Evolutionary conservation across 2,329 filamentous ascomycete genomes (phyloP).

Genomic region (Chaetomiaceae sp.): DNA sequence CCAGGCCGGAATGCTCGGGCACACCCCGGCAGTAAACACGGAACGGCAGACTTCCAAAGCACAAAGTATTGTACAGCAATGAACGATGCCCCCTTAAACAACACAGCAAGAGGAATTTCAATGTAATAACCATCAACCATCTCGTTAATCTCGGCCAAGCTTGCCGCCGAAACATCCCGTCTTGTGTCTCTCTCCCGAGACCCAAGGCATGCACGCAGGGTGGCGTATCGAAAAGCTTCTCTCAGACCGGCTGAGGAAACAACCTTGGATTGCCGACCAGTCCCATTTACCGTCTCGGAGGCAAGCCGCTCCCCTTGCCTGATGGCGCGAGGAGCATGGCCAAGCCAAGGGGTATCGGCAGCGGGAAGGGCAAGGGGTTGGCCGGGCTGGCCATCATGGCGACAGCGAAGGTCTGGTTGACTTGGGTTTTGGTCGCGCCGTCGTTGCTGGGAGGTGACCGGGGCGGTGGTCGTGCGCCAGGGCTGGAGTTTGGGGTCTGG

Average conservation of each 20-base stretch:
- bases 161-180: too few relatives aligned
- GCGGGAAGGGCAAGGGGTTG: conserved; percentile 24
- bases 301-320: neutral
- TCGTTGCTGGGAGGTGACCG: conserved; percentile 2
- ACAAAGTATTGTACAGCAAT: too few relatives aligned
- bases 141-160: too few relatives aligned
- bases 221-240: too few relatives aligned
- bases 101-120: too few relatives aligned
- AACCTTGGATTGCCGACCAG: too few relatives aligned
- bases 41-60: too few relatives aligned
- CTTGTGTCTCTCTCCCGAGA: too few relatives aligned
- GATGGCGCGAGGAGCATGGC: conserved; percentile 18
- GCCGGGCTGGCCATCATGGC: conserved; percentile 24
- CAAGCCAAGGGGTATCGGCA: conserved; percentile 24
- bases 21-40: neutral
- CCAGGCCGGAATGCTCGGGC: neutral
- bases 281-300: conserved; percentile 1
- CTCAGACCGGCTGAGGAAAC: too few relatives aligned
- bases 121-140: too few relatives aligned
- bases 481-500: neutral
- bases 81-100: too few relatives aligned
- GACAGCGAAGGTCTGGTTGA: conserved; percentile 25
- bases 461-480: neutral
- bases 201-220: too few relatives aligned
- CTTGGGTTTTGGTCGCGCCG: conserved; percentile 23